These are phyloP conservation scores for Colletotrichum chlorophyti DNA, from an alignment of 2,329 filamentous ascomycete genomes.

Conservation along the genomic window DNA sequence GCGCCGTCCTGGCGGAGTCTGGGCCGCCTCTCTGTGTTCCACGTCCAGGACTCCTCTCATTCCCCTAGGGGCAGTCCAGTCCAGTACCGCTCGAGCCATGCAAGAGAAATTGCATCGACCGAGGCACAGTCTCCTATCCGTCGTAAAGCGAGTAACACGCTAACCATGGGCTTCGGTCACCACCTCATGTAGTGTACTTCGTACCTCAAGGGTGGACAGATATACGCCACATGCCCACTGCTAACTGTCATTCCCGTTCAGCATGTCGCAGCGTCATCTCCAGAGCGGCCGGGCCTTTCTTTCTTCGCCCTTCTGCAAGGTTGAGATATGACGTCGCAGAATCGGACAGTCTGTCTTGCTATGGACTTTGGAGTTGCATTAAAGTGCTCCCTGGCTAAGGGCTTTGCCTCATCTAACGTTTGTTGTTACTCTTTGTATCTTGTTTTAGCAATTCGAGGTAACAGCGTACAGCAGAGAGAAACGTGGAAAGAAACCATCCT, in stretches of 20 bases:
- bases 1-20: conserved; percentile 9
- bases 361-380: conserved; percentile 3
- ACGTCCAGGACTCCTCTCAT: too few relatives aligned
- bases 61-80: too few relatives aligned
- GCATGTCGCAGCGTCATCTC: too few relatives aligned
- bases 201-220: conserved; percentile 16
- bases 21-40: background rate
- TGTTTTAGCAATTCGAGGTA: background rate
- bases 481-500: background rate
- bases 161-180: too few relatives aligned
- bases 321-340: conserved; percentile 25
- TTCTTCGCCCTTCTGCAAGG: too few relatives aligned
- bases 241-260: conserved; percentile 8
- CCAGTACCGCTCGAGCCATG: too few relatives aligned
- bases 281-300: background rate
- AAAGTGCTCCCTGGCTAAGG: too few relatives aligned
- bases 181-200: background rate
- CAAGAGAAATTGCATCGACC: too few relatives aligned
- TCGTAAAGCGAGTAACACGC: too few relatives aligned
- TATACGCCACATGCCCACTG: conserved; percentile 19
- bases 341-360: conserved; percentile 3
- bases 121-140: too few relatives aligned
- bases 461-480: background rate
- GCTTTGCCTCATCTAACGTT: too few relatives aligned
- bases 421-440: background rate